A percentile compares a stretch with the other conserved stretches of the same genome.
phyloP scores from a whole-genome alignment of 225 moss, liverwort and hornwort species.

The Marchantia paleacea region DNA sequence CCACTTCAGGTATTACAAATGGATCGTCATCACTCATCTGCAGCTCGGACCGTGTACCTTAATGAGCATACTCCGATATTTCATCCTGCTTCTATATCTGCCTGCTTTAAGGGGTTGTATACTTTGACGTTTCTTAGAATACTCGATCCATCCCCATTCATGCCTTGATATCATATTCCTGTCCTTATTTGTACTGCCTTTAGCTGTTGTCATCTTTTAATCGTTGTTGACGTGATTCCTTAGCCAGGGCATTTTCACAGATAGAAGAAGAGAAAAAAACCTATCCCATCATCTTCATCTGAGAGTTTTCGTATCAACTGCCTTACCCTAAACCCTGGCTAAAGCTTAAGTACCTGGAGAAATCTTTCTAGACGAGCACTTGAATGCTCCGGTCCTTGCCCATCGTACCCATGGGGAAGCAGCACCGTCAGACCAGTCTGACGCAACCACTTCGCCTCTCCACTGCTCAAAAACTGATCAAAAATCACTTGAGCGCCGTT shows the following conservation, averaged over 20 bases:
- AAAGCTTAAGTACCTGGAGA: conserved; percentile 56
- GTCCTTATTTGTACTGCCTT: not conserved
- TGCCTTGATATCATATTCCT: not conserved
- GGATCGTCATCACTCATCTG: conserved; percentile 97
- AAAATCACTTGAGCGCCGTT: conserved; percentile 94
- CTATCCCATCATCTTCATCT: not conserved
- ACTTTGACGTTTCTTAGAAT: not conserved
- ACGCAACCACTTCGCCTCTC: conserved; percentile 95
- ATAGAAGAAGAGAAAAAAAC: not conserved
- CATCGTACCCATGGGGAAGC: conserved; percentile 97
- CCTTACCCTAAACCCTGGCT: not conserved
- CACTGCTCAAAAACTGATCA: conserved; percentile 95
- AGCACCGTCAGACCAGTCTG: conserved; percentile 85
- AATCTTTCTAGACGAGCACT: conserved; percentile 90
- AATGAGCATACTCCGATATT: not conserved
- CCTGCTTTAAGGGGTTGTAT: not conserved
- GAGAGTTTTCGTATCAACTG: not conserved
- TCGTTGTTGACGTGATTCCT: not conserved
- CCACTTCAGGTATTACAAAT: conserved; percentile 88
- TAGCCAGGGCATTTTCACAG: not conserved
- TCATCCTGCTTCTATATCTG: not conserved
- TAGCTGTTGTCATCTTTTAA: not conserved
- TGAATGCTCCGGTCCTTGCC: conserved; percentile 98
- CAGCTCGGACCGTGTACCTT: conserved; percentile 3
- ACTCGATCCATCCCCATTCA: not conserved